Conservation (phyloP, 148 eudicot genomes). For the Dianthus caryophyllus region DNA sequence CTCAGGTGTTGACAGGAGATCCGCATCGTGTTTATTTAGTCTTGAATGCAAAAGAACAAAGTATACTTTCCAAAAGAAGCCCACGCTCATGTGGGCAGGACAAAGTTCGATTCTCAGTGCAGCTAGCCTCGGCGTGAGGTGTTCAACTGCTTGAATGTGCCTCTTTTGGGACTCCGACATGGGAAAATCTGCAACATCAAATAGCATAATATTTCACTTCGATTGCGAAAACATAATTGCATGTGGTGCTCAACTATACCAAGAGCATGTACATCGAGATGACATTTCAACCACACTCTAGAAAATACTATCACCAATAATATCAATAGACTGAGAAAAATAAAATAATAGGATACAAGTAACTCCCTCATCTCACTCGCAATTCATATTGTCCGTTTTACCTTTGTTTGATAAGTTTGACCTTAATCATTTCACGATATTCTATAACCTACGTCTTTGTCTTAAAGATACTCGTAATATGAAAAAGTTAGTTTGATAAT, state of each 20-base stretch:
- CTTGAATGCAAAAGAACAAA: conserved; percentile 83
- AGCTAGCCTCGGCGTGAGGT: conserved; percentile 63
- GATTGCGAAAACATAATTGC: neutral
- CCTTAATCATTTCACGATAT: too few relatives aligned
- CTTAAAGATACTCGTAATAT: too few relatives aligned
- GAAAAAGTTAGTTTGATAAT: too few relatives aligned
- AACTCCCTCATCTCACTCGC: too few relatives aligned
- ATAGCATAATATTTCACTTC: neutral
- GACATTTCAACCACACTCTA: neutral
- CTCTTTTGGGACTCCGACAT: conserved; percentile 62
- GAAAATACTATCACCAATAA: neutral
- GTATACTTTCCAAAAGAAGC: conserved; percentile 90
- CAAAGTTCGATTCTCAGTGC: conserved; percentile 89
- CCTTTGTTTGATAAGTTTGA: too few relatives aligned
- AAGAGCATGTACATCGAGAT: neutral
- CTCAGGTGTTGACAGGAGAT: conserved; percentile 65
- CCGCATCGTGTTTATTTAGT: conserved; percentile 67
- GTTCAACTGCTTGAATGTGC: conserved; percentile 70
- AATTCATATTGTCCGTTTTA: too few relatives aligned
- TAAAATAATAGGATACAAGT: neutral
- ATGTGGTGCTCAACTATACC: neutral
- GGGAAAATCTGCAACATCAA: conserved; percentile 50
- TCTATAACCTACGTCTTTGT: too few relatives aligned
- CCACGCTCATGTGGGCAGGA: conserved; percentile 75
- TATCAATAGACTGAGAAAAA: neutral